Evolutionary conservation across 371 early-diverging fungal genomes (phyloP).

Genomic region (Mucor saturninus): DNA sequence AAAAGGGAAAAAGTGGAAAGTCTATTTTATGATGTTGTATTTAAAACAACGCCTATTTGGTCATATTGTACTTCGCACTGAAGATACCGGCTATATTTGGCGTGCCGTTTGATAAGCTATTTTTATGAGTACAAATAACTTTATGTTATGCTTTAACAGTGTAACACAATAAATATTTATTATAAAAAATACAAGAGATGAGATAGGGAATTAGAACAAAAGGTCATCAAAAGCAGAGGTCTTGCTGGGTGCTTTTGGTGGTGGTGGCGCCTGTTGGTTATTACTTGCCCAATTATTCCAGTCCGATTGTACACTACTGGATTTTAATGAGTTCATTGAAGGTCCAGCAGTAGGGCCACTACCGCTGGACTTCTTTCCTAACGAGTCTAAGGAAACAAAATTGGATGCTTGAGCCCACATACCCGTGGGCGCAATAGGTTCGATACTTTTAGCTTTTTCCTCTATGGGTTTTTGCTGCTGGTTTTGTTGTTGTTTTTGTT

Average conservation of each 20-base stretch:
- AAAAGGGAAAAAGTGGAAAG: not conserved
- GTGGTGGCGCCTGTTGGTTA: conserved; percentile 8
- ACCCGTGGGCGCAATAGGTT: conserved; percentile 23
- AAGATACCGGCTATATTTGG: too few relatives aligned
- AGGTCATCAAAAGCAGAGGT: conserved; percentile 49
- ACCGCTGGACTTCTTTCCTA: conserved; percentile 50
- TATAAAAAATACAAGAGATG: not conserved
- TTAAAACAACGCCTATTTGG: not conserved
- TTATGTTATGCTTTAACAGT: not conserved
- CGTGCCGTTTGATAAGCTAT: too few relatives aligned
- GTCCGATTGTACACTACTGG: conserved; percentile 39
- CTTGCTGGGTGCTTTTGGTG: conserved; percentile 22
- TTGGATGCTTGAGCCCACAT: conserved; percentile 65
- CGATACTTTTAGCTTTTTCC: too few relatives aligned
- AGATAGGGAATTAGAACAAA: conserved; percentile 24
- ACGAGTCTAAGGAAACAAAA: conserved; percentile 61
- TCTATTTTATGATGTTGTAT: not conserved
- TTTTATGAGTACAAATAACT: too few relatives aligned
- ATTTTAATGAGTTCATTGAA: conserved; percentile 66
- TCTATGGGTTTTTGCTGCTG: too few relatives aligned
- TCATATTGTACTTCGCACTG: too few relatives aligned
- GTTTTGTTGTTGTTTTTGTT: conserved; percentile 23
- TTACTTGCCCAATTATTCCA: conserved; percentile 52
- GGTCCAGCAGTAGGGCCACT: conserved; percentile 46
- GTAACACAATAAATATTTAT: conserved; percentile 65